Percentiles rank a stretch among this genome's conserved stretches.
These are phyloP conservation scores for Leptographium lundbergii DNA, from an alignment of 2,329 filamentous ascomycete species.

Conservation along the genomic window DNA sequence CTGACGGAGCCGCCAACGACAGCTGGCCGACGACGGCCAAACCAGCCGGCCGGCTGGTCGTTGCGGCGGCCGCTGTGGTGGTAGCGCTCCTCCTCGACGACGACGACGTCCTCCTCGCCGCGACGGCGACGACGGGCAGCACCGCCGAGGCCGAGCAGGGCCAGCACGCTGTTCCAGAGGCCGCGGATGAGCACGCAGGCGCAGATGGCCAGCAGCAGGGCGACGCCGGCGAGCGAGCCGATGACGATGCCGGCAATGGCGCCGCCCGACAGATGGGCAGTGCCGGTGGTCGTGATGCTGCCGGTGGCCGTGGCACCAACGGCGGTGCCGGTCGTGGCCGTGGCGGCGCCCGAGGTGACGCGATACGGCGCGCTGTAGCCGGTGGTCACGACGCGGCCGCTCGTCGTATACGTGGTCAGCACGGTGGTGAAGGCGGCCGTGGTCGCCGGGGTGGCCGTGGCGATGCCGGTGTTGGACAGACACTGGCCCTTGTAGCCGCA, in stretches of 20 bases:
- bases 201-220: slow-evolving; percentile 56
- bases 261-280: slow-evolving; percentile 46
- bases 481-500: slow-evolving; percentile 51
- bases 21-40: slow-evolving; percentile 27
- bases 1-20: slow-evolving; percentile 20
- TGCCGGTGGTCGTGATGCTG: slow-evolving; percentile 23
- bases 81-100: slow-evolving; percentile 45
- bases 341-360: slow-evolving; percentile 42
- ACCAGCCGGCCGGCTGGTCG: slow-evolving; percentile 44
- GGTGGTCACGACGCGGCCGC: slow-evolving; percentile 37
- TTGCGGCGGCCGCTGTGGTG: slow-evolving; percentile 36
- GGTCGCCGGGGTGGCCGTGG: slow-evolving; percentile 13
- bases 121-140: slow-evolving; percentile 33
- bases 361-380: slow-evolving; percentile 37
- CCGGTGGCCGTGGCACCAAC: slow-evolving; percentile 30
- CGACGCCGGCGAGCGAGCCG: slow-evolving; percentile 54
- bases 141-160: slow-evolving; percentile 47
- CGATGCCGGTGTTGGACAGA: slow-evolving; percentile 29
- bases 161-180: slow-evolving; percentile 45
- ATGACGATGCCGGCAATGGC: slow-evolving; percentile 76
- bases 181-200: slow-evolving; percentile 59
- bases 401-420: slow-evolving; percentile 22
- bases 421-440: slow-evolving; percentile 19
- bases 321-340: slow-evolving; percentile 41
- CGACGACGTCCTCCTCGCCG: slow-evolving; percentile 32